These are phyloP conservation scores for Pythium apleroticum DNA, from an alignment of 352 stramenopile genomes.

Conservation along the genomic window DNA sequence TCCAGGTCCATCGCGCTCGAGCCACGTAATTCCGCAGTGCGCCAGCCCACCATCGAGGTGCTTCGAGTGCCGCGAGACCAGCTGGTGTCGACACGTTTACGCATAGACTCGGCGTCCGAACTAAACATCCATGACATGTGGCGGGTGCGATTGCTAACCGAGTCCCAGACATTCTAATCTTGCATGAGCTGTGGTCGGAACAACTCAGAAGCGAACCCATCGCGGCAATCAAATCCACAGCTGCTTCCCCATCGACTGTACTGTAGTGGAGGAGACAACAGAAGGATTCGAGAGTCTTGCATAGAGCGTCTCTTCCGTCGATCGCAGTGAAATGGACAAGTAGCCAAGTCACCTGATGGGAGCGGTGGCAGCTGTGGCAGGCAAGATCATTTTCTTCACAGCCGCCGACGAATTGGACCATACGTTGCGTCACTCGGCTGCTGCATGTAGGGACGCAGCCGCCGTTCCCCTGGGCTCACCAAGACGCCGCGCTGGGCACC, in stretches of 20 bases:
- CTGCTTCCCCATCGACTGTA: slow-evolving; percentile 15
- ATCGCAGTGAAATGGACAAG: slow-evolving; percentile 8
- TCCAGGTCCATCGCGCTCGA: neutral
- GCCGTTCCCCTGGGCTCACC: neutral
- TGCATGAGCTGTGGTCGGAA: neutral
- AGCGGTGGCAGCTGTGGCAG: neutral
- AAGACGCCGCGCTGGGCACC: neutral
- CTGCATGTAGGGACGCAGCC: neutral
- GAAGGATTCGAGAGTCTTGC: no score
- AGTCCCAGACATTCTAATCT: neutral
- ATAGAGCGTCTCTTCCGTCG: no score
- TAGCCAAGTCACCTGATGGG: neutral
- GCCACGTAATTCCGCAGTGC: neutral
- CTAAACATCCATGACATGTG: neutral
- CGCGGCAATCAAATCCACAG: neutral
- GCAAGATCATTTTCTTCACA: neutral
- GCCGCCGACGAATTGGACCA: neutral
- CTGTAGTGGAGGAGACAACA: slow-evolving; percentile 24
- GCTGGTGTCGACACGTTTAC: slow-evolving; percentile 2
- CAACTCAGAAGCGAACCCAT: slow-evolving; percentile 2
- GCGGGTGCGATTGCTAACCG: slow-evolving; percentile 4
- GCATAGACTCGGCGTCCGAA: neutral
- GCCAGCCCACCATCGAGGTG: neutral
- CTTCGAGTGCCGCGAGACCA: slow-evolving; percentile 11
- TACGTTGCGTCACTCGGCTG: neutral